Percentiles rank a stretch among this genome's conserved stretches.
These are phyloP conservation scores for Dactylorhiza incarnata DNA, from an alignment of 106 monocot species.

Conservation along the genomic window DNA sequence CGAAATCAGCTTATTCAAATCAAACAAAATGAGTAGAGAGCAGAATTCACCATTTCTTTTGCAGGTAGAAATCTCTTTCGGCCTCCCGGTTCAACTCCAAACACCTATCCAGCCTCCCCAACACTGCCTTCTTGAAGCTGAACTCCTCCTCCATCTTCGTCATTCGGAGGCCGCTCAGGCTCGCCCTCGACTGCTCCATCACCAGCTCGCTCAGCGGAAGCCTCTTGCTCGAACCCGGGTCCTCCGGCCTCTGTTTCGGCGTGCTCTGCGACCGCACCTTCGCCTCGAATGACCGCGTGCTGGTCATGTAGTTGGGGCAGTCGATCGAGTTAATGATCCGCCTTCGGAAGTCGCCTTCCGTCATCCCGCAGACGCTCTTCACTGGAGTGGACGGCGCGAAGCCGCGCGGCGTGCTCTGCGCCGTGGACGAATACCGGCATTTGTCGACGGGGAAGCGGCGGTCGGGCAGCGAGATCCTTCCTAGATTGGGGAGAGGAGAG, in stretches of 20 bases:
- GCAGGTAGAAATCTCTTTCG: conserved; percentile 42
- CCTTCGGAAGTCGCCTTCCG: not conserved
- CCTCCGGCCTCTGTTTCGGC: conserved; percentile 62
- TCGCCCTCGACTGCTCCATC: conserved; percentile 33
- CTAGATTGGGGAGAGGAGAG: conserved; percentile 25
- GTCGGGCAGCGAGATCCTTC: conserved; percentile 18
- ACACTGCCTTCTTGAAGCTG: conserved; percentile 46
- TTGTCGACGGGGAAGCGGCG: conserved; percentile 11
- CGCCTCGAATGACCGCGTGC: conserved; percentile 68
- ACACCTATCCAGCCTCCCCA: conserved; percentile 38
- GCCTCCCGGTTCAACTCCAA: conserved; percentile 20
- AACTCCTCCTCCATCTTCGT: conserved; percentile 38
- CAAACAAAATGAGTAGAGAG: no score
- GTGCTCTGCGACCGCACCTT: conserved; percentile 74
- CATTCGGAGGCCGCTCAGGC: conserved; percentile 41
- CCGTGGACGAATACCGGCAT: conserved; percentile 24
- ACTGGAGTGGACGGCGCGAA: conserved; percentile 22
- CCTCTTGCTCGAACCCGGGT: conserved; percentile 16
- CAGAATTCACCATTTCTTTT: conserved; percentile 13
- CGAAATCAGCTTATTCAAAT: no score
- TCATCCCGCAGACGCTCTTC: conserved; percentile 9
- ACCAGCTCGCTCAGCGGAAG: conserved; percentile 18
- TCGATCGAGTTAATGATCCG: conserved; percentile 2
- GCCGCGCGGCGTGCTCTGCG: conserved; percentile 47
- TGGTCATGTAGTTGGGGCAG: conserved; percentile 69